Evolutionary conservation across 352 stramenopile genomes (phyloP).

Genomic region (Peronosclerospora sorghi): DNA sequence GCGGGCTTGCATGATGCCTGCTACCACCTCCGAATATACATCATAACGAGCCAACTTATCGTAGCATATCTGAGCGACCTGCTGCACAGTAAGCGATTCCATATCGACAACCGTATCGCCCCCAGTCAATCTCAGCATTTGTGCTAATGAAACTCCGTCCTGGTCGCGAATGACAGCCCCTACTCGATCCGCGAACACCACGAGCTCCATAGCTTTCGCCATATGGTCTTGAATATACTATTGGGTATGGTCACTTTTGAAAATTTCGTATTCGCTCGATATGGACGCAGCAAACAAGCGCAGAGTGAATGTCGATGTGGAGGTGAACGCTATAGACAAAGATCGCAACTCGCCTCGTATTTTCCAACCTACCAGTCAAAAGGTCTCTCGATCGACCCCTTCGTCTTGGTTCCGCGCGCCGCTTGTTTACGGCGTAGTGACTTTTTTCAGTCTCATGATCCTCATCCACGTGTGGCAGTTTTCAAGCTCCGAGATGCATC

Average conservation of each 20-base stretch:
- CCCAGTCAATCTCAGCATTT: conserved; percentile 37
- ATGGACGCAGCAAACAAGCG: conserved; percentile 25
- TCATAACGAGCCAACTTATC: conserved; percentile 47
- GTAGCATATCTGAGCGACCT: conserved; percentile 42
- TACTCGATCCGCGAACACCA: conserved; percentile 51
- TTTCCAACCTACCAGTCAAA: background rate
- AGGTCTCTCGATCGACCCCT: conserved; percentile 1
- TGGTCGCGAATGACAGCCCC: conserved; percentile 32
- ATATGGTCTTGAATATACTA: no score
- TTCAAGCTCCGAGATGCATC: conserved; percentile 26
- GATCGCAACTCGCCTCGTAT: background rate
- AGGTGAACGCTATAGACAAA: conserved; percentile 11
- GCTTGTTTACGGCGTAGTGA: conserved; percentile 29
- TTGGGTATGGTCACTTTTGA: background rate
- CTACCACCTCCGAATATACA: conserved; percentile 45
- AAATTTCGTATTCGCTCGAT: background rate
- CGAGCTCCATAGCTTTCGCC: conserved; percentile 37
- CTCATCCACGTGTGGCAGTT: conserved; percentile 58
- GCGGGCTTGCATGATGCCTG: conserved; percentile 51
- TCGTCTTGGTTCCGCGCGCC: conserved; percentile 31
- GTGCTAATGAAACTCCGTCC: conserved; percentile 38
- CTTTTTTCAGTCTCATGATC: conserved; percentile 47
- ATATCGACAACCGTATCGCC: conserved; percentile 28
- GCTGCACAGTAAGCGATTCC: conserved; percentile 27
- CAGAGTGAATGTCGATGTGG: conserved; percentile 13